These are phyloP conservation scores for Leptographium lundbergii DNA, from an alignment of 2,329 filamentous ascomycete genomes.

Conservation along the genomic window DNA sequence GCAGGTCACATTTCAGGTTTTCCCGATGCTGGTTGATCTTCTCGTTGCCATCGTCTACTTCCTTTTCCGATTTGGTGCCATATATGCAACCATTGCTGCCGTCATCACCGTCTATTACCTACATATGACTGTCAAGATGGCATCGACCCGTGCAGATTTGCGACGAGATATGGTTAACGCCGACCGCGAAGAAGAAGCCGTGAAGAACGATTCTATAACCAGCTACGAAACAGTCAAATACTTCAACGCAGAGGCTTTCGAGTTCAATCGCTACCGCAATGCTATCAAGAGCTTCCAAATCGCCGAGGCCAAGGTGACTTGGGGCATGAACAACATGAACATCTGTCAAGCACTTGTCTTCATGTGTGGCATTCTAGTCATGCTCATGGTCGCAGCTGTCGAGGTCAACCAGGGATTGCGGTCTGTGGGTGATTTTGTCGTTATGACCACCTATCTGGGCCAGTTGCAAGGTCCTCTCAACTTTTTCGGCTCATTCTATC, in stretches of 20 bases:
- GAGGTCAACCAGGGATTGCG: conserved; percentile 58
- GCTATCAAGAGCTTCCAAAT: conserved; percentile 60
- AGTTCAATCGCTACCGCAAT: conserved; percentile 59
- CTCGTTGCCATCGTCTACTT: conserved; percentile 76
- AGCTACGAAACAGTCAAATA: conserved; percentile 96
- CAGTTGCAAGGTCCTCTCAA: conserved; percentile 73
- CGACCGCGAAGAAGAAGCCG: conserved; percentile 86
- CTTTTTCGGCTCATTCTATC: conserved; percentile 90
- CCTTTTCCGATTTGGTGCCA: conserved; percentile 64
- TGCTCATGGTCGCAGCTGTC: conserved; percentile 62
- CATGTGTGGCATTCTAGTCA: conserved; percentile 60
- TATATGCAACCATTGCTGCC: conserved; percentile 81
- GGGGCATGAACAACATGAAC: conserved; percentile 69
- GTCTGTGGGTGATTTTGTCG: conserved; percentile 58
- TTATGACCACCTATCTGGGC: conserved; percentile 62
- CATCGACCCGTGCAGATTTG: conserved; percentile 81
- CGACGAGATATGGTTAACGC: conserved; percentile 90
- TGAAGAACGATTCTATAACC: conserved; percentile 97
- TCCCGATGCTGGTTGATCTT: conserved; percentile 89
- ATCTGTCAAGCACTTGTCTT: conserved; percentile 71
- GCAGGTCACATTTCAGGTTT: conserved; percentile 88
- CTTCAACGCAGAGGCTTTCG: conserved; percentile 73
- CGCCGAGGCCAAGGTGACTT: conserved; percentile 64
- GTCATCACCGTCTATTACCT: conserved; percentile 94
- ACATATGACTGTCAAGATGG: conserved; percentile 92